Evolutionary conservation across 106 monocot species (phyloP).

Genomic region (Narthecium ossifragum): DNA sequence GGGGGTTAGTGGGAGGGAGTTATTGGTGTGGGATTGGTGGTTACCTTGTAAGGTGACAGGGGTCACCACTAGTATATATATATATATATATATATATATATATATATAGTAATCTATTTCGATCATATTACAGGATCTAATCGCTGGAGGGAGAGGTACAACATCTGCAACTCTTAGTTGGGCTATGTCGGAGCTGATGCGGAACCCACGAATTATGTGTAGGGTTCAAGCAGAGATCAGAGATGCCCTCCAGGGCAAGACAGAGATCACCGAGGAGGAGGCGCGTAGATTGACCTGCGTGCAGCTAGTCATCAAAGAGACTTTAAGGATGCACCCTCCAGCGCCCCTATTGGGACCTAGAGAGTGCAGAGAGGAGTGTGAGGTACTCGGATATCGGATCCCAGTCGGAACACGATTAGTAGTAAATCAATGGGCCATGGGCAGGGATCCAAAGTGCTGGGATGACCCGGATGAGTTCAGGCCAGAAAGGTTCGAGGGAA

Average conservation of each 20-base stretch:
- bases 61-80: no score
- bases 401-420: constrained; percentile 14
- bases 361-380: constrained; percentile 7
- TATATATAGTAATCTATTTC: no score
- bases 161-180: constrained; percentile 16
- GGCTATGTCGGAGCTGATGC: constrained; percentile 31
- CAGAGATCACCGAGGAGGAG: constrained; percentile 1
- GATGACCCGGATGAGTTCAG: constrained; percentile 8
- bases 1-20: no score
- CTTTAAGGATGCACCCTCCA: constrained; percentile 28
- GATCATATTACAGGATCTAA: constrained; percentile 11
- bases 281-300: constrained; percentile 11
- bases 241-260: background rate
- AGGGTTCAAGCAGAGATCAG: constrained; percentile 23
- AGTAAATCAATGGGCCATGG: constrained; percentile 31
- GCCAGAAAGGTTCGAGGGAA: constrained; percentile 20
- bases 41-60: no score
- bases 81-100: no score
- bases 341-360: constrained; percentile 27
- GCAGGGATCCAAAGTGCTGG: constrained; percentile 30
- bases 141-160: constrained; percentile 19
- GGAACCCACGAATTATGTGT: constrained; percentile 25
- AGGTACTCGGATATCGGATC: constrained; percentile 31
- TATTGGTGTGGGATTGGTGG: no score
- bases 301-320: constrained; percentile 32